These are phyloP conservation scores for Triadica sebifera DNA, from an alignment of 345 rosid genomes.

Conservation along the genomic window DNA sequence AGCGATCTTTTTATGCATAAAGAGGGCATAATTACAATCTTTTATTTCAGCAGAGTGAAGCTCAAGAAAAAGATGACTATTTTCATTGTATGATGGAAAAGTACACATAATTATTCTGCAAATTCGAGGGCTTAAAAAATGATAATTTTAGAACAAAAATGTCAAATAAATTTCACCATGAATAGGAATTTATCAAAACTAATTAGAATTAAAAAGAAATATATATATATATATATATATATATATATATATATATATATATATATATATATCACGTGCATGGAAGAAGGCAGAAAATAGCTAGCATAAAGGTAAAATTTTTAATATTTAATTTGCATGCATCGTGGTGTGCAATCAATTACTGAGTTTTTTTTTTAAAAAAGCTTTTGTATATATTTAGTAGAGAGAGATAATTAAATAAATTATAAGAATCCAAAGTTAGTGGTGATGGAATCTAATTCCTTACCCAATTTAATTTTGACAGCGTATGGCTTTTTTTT, in stretches of 20 bases:
- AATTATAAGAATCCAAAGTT: background rate
- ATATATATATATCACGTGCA: slow-evolving; percentile 1
- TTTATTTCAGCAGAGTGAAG: background rate
- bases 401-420: background rate
- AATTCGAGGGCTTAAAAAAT: no score
- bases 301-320: background rate
- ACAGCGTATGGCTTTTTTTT: slow-evolving; percentile 20
- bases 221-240: no score
- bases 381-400: no score
- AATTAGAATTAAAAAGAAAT: no score
- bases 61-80: background rate
- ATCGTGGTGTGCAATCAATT: background rate
- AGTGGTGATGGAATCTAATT: slow-evolving; percentile 43
- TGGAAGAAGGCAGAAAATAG: background rate
- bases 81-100: no score
- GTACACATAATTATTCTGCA: no score
- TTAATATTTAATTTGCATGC: background rate
- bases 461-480: slow-evolving; percentile 12
- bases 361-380: no score
- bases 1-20: background rate
- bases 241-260: no score
- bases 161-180: no score
- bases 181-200: no score
- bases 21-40: background rate
- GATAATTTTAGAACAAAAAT: no score